Base-by-base conservation (phyloP, 108 stramenopile genomes). In the Thalassiosira profunda region DNA sequence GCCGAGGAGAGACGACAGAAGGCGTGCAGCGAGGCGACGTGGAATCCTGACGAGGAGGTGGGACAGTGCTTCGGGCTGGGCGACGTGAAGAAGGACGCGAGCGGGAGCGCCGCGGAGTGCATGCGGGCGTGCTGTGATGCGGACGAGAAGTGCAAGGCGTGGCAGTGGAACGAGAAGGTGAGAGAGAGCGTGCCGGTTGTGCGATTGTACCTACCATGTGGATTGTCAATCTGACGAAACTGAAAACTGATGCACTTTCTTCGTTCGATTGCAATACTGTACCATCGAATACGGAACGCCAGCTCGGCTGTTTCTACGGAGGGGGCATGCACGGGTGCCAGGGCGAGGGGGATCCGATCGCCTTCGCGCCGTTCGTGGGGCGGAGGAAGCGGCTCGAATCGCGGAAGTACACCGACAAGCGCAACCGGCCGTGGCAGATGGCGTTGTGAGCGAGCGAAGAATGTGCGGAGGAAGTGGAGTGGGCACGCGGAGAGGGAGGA, bases 21-120 rank as follows among this genome's bases (percentile, higher is more conserved):
- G 18, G 65, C 72, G 26, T 79, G 73, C 43, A 34, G 63, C 48
- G 41, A 53, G 21, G 18, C 60, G 4, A 80, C 84, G 4, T 85
- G 84, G 84, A 74, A 85, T 63, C 81, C 84, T 23, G 38, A 79
- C 6, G 81, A 85, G 30, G 58, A 79, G 61, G 41, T 57, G 8
- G 84, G 84, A 20, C 84, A 85, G 51, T 85, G 84, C 34, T 85
- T 85, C 67, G 84, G 84, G 42, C 56, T 85, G 38, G 84, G 84
- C 0, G 81, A 82, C 51, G 81, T 79, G 9, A 74, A 59, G 17
- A 21, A 24, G 28, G 14, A 56, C 28, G 67, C 62, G 0, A 62
- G 54, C 42, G 75, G 71, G 8, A 57, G 57, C 17, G 81, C 81
- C 2, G 46, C 51, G 36, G 67, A 68, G 25, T 85, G 84, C 45